These are phyloP conservation scores for Trichophyton rubrum DNA, from an alignment of 2,329 filamentous ascomycete species.

Conservation along the genomic window DNA sequence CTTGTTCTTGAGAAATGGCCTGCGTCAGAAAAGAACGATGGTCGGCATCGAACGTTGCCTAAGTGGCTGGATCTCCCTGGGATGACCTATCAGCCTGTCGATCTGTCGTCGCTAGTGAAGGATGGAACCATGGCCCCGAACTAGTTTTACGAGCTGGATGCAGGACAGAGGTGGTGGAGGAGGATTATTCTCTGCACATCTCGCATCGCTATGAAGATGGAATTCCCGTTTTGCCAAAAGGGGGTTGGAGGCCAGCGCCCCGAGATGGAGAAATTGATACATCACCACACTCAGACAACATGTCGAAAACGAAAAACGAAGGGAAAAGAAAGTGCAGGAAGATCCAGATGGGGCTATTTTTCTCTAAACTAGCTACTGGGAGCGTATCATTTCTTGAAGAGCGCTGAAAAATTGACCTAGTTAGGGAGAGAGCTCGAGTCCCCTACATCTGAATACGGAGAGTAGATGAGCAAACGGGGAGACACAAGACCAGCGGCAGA, in stretches of 20 bases:
- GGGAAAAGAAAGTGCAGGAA: neutral
- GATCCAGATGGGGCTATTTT: neutral
- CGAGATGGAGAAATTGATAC: neutral
- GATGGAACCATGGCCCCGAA: neutral
- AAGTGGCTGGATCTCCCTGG: neutral
- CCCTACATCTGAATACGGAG: neutral
- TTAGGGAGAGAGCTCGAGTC: neutral
- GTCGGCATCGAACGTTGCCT: neutral
- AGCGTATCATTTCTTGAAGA: neutral
- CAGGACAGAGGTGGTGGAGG: neutral
- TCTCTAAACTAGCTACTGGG: neutral
- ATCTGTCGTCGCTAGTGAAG: slow-evolving; percentile 1
- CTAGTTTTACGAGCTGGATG: neutral
- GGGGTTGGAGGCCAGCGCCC: neutral
- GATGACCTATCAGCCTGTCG: neutral
- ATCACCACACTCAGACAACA: neutral
- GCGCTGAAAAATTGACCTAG: neutral
- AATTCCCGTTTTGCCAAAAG: neutral
- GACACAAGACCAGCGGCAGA: too few species aligned
- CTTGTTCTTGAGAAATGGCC: neutral
- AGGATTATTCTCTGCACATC: neutral
- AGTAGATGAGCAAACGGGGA: neutral
- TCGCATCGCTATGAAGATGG: neutral
- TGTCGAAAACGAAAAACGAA: neutral
- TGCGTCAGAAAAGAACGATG: neutral